phyloP scores from a whole-genome alignment of 2,329 filamentous ascomycete genomes.

The Monosporascus ibericus region DNA sequence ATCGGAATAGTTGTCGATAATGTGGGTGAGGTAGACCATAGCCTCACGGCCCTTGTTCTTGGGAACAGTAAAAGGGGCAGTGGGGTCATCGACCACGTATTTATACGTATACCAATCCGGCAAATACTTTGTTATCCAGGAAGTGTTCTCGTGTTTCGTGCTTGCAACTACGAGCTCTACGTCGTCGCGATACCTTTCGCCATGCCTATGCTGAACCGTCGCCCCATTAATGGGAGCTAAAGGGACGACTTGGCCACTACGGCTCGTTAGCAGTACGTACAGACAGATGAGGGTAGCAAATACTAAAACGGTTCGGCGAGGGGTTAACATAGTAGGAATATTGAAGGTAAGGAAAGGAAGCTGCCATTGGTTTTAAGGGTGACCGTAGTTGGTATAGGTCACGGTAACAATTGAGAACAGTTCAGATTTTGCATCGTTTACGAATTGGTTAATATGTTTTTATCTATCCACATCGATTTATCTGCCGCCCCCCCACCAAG shows the following conservation, averaged over 20 bases:
- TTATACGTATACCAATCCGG: constrained; percentile 45
- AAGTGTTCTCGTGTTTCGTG: constrained; percentile 23
- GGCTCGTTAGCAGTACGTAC: background rate
- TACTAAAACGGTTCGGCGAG: no score
- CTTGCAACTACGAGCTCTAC: constrained; percentile 28
- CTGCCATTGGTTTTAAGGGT: no score
- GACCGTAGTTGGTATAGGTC: no score
- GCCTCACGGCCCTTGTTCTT: constrained; percentile 46
- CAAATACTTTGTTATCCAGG: constrained; percentile 37
- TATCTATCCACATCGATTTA: no score
- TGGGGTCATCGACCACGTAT: constrained; percentile 47
- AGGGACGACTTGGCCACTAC: background rate
- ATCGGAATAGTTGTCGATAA: constrained; percentile 42
- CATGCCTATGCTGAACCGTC: background rate
- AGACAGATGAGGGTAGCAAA: background rate
- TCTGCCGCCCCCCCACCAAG: no score
- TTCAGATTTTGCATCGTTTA: no score
- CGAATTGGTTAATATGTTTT: no score
- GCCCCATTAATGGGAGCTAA: background rate
- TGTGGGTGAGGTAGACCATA: constrained; percentile 48
- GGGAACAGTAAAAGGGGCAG: constrained; percentile 40
- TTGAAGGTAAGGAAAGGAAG: no score
- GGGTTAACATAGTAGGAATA: no score
- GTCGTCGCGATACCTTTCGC: constrained; percentile 2
- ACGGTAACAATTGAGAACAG: no score